A percentile compares a stretch with the other conserved stretches of the same genome.
Conservation (phyloP, 2,329 filamentous ascomycete genomes). For the Calonectria henricotiae region DNA sequence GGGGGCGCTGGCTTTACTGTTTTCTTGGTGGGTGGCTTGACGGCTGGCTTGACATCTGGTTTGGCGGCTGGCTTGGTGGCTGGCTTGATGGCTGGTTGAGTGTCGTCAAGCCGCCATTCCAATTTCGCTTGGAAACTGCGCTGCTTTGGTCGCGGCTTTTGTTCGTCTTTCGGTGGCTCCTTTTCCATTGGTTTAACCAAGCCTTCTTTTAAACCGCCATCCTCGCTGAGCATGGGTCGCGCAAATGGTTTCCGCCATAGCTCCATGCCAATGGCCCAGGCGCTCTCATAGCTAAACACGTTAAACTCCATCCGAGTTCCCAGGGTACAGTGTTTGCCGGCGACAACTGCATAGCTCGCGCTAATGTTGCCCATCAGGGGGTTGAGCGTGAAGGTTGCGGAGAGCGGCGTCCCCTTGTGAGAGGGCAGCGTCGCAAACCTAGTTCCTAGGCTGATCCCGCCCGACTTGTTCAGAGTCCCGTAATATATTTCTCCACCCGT, state of each 20-base stretch:
- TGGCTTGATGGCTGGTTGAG: slow-evolving; percentile 53
- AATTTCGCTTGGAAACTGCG: slow-evolving; percentile 71
- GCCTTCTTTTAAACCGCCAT: slow-evolving; percentile 9
- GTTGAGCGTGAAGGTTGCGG: slow-evolving; percentile 93
- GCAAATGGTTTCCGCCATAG: slow-evolving; percentile 81
- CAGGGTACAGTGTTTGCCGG: slow-evolving; percentile 85
- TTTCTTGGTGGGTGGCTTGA: slow-evolving; percentile 48
- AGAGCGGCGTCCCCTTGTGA: slow-evolving; percentile 90
- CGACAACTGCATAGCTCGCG: slow-evolving; percentile 92
- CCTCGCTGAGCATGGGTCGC: slow-evolving; percentile 59
- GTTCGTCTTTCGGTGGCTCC: slow-evolving; percentile 5
- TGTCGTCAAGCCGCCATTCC: slow-evolving; percentile 65
- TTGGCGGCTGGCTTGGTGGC: slow-evolving; percentile 32
- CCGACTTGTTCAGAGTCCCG: slow-evolving; percentile 93
- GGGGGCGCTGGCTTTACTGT: slow-evolving; percentile 33
- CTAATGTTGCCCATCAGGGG: slow-evolving; percentile 95
- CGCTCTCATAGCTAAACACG: slow-evolving; percentile 97
- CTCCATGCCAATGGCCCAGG: slow-evolving; percentile 92
- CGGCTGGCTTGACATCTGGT: slow-evolving; percentile 48
- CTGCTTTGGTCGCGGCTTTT: slow-evolving; percentile 51
- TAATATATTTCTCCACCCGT: slow-evolving; percentile 96
- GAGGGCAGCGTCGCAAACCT: slow-evolving; percentile 90
- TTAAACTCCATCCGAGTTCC: slow-evolving; percentile 97
- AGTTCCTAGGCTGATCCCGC: slow-evolving; percentile 89
- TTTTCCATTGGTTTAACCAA: slow-evolving; percentile 4